Evolutionary conservation across 2,329 filamentous ascomycete species (phyloP).

Genomic region (Hirsutella rhossiliensis): DNA sequence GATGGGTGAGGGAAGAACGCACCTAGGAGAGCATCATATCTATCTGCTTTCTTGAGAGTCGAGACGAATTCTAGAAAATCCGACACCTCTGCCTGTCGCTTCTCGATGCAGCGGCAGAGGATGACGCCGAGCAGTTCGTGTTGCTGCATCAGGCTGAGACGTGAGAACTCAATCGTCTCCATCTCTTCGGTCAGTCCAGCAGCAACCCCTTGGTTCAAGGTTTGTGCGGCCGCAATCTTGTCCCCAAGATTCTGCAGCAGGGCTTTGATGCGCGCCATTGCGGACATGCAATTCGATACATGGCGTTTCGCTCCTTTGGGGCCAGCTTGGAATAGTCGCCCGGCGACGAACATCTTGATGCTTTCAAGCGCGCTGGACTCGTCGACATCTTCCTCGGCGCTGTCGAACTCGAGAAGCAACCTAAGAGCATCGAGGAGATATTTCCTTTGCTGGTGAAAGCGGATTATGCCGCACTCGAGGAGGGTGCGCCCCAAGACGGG

Average conservation of each 20-base stretch:
- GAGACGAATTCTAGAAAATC: constrained; percentile 66
- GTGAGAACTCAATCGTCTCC: constrained; percentile 72
- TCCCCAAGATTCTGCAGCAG: constrained; percentile 70
- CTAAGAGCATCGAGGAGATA: constrained; percentile 76
- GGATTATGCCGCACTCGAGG: constrained; percentile 69
- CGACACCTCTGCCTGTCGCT: constrained; percentile 52
- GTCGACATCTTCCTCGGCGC: constrained; percentile 39
- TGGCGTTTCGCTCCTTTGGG: constrained; percentile 43
- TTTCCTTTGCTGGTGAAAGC: constrained; percentile 77
- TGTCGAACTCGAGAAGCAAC: constrained; percentile 59
- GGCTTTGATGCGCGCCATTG: constrained; percentile 63
- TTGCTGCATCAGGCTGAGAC: constrained; percentile 69
- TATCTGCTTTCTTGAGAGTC: constrained; percentile 57
- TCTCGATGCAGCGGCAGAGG: constrained; percentile 65
- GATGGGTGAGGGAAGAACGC: constrained; percentile 10
- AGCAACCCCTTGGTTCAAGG: constrained; percentile 55
- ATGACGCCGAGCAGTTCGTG: constrained; percentile 83
- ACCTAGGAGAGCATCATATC: constrained; percentile 57
- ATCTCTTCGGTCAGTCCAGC: constrained; percentile 46
- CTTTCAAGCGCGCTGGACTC: constrained; percentile 18
- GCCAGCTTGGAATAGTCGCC: constrained; percentile 17
- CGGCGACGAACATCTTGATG: constrained; percentile 22
- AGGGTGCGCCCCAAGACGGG: constrained; percentile 58
- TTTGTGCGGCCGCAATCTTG: constrained; percentile 59
- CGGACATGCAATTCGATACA: constrained; percentile 60